Percentiles rank a stretch among this genome's conserved stretches.
Evolutionary conservation across 441 rosid species (phyloP).

Genomic region (Biscutella laevigata): DNA sequence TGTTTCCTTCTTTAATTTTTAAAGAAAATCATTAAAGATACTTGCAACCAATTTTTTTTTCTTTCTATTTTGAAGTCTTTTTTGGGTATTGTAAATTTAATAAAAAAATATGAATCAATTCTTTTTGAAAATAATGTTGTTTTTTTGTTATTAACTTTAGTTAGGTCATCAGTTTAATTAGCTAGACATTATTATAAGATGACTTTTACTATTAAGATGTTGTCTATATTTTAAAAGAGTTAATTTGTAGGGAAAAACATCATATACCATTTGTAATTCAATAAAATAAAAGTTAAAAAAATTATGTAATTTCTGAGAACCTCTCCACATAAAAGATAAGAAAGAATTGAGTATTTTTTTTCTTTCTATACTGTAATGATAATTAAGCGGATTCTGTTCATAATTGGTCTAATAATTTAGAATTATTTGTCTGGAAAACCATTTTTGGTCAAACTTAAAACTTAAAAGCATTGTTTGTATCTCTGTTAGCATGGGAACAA

Average conservation of each 20-base stretch:
- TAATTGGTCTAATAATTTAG: not conserved
- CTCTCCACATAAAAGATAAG: not conserved
- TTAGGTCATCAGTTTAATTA: conserved; percentile 18
- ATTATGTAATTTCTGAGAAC: too few relatives aligned
- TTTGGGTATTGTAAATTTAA: too few relatives aligned
- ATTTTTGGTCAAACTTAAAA: conserved; percentile 10
- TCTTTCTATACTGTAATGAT: conserved; percentile 1
- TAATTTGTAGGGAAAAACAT: too few relatives aligned
- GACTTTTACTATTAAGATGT: too few relatives aligned
- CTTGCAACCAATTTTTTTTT: not conserved
- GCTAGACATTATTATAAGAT: not conserved
- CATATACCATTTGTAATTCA: not conserved
- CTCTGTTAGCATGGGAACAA: not conserved
- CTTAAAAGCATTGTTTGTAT: not conserved
- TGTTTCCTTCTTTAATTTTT: conserved; percentile 12
- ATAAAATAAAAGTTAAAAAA: not conserved
- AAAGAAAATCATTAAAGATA: conserved; percentile 1
- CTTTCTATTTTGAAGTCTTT: not conserved
- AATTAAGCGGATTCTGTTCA: not conserved
- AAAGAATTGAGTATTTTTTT: not conserved
- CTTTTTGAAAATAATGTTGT: not conserved
- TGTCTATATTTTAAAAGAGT: too few relatives aligned
- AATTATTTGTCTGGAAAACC: not conserved
- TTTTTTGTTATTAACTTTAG: conserved; percentile 12
- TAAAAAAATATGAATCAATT: not conserved